Evolutionary conservation across 495 filamentous ascomycete species (phyloP).

Genomic region (Sphaerosporella brunnea): DNA sequence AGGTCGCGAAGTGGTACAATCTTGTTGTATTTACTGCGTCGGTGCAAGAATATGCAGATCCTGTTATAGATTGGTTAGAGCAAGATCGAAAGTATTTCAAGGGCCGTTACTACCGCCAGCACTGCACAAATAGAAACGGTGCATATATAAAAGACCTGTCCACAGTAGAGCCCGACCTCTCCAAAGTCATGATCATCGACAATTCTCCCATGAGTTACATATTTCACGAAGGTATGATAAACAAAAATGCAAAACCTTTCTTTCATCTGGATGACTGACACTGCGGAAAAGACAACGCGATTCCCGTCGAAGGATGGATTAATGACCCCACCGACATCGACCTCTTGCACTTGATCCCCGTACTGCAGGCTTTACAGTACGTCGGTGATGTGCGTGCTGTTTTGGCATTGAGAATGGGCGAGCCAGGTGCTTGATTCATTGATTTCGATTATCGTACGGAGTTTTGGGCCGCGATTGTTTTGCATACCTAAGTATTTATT

Average conservation of each 20-base stretch:
- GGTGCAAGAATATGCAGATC: constrained; percentile 96
- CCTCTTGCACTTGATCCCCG: constrained; percentile 76
- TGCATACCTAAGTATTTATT: too few species aligned
- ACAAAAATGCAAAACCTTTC: constrained; percentile 2
- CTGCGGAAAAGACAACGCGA: constrained; percentile 57
- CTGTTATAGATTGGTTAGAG: constrained; percentile 97
- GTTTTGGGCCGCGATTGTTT: too few species aligned
- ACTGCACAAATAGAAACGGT: constrained; percentile 85
- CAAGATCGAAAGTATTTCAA: constrained; percentile 90
- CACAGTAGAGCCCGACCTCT: constrained; percentile 87
- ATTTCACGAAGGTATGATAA: constrained; percentile 93
- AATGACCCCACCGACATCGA: constrained; percentile 81
- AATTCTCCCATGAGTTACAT: constrained; percentile 97
- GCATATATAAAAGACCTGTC: constrained; percentile 97
- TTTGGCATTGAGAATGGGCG: constrained; percentile 69
- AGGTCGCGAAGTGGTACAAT: constrained; percentile 94
- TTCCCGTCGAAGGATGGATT: constrained; percentile 87
- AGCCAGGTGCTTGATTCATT: constrained; percentile 28
- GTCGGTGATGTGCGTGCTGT: constrained; percentile 85
- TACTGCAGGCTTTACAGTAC: constrained; percentile 88
- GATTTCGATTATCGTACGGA: too few species aligned
- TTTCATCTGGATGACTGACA: neutral
- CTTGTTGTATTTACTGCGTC: constrained; percentile 93
- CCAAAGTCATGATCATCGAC: constrained; percentile 94
- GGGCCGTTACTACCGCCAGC: constrained; percentile 80